These are phyloP conservation scores for Euptelea pleiosperma DNA, from an alignment of 164 flowering plant species.

Conservation along the genomic window DNA sequence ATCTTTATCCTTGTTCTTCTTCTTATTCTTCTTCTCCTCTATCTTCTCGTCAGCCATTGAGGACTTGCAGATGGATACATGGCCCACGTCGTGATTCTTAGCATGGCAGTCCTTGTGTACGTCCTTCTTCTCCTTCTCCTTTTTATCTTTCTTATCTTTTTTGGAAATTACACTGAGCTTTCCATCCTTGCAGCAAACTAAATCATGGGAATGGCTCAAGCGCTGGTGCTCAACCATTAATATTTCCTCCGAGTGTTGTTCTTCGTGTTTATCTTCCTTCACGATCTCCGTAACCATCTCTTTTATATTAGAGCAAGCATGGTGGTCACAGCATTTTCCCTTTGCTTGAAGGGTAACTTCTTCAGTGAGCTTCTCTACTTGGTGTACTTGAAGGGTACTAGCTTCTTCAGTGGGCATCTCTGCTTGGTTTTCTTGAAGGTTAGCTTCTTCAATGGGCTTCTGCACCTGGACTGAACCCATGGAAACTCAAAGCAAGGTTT, in stretches of 20 bases:
- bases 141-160: neutral
- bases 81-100: neutral
- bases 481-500: neutral
- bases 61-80: neutral
- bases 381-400: neutral
- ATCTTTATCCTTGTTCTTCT: slow-evolving; percentile 4
- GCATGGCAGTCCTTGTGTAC: neutral
- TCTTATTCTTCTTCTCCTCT: neutral
- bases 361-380: neutral
- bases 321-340: neutral
- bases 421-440: neutral
- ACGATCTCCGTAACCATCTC: neutral
- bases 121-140: neutral
- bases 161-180: neutral
- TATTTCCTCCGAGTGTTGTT: neutral
- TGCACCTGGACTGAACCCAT: slow-evolving; percentile 3
- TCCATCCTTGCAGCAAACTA: neutral
- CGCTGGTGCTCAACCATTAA: neutral
- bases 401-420: slow-evolving; percentile 1
- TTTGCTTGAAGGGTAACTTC: neutral
- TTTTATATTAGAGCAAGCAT: neutral
- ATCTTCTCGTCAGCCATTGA: neutral
- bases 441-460: neutral
- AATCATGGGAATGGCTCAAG: neutral
- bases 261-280: neutral